phyloP scores from a whole-genome alignment of 2,329 filamentous ascomycete species.

The Thelonectria olida region DNA sequence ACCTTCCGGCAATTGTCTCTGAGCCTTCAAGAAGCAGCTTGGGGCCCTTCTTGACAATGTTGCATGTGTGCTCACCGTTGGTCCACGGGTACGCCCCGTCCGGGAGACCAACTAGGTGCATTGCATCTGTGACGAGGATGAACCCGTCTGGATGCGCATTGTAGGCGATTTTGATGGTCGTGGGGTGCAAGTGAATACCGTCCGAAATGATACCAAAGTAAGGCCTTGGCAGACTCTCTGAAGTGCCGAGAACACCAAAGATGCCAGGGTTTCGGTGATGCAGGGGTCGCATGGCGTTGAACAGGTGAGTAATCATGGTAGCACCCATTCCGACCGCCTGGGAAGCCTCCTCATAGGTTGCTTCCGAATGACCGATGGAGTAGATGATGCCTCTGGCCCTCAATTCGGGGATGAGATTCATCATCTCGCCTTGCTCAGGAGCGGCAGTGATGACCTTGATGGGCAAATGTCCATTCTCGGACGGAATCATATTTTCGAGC shows the following conservation, averaged over 20 bases:
- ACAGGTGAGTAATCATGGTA: conserved; percentile 91
- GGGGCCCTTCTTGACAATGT: conserved; percentile 75
- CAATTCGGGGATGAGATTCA: conserved; percentile 73
- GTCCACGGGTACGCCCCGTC: conserved; percentile 90
- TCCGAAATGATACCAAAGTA: conserved; percentile 92
- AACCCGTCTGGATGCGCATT: conserved; percentile 86
- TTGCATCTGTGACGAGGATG: conserved; percentile 91
- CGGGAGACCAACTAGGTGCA: conserved; percentile 84
- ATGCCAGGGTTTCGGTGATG: conserved; percentile 92
- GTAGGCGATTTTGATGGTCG: conserved; percentile 88
- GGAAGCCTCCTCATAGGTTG: conserved; percentile 84
- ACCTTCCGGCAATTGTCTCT: conserved; percentile 80
- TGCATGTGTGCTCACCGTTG: conserved; percentile 69
- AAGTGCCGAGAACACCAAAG: conserved; percentile 82
- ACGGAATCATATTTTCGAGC: conserved; percentile 66
- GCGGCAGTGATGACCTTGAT: conserved; percentile 88
- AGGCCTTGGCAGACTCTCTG: conserved; percentile 67
- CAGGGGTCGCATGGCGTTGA: conserved; percentile 92
- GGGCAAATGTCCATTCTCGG: conserved; percentile 48
- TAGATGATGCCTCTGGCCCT: conserved; percentile 73
- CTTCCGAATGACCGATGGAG: conserved; percentile 87
- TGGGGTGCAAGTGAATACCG: conserved; percentile 89
- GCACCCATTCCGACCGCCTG: conserved; percentile 77
- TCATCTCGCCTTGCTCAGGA: conserved; percentile 80
- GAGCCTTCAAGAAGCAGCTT: conserved; percentile 81